Evolutionary conservation across 1,139 yeast genomes (phyloP).

Genomic region (Kluyveromyces marxianus): DNA sequence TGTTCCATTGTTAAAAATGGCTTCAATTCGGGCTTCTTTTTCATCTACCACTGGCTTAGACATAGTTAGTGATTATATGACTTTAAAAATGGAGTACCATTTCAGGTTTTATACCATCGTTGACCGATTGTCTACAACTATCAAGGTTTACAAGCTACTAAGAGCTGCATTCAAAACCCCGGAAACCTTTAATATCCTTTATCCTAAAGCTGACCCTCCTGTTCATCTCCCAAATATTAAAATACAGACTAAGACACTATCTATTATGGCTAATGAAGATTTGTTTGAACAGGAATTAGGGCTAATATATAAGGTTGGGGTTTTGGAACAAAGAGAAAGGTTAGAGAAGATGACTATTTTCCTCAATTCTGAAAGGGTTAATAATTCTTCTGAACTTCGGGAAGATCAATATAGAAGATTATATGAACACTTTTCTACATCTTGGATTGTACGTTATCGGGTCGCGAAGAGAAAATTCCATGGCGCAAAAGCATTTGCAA

Average conservation of each 20-base stretch:
- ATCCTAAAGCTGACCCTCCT: slow-evolving; percentile 40
- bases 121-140: slow-evolving; percentile 56
- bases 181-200: slow-evolving; percentile 32
- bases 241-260: slow-evolving; percentile 41
- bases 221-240: slow-evolving; percentile 46
- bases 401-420: slow-evolving; percentile 12
- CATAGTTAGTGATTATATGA: slow-evolving; percentile 12
- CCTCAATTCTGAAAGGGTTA: background rate
- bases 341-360: slow-evolving; percentile 46
- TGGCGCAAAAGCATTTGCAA: slow-evolving; percentile 20
- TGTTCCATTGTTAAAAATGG: slow-evolving; percentile 18
- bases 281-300: slow-evolving; percentile 77
- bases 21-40: slow-evolving; percentile 10
- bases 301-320: slow-evolving; percentile 64
- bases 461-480: slow-evolving; percentile 39
- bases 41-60: slow-evolving; percentile 2
- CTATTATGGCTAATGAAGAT: slow-evolving; percentile 46
- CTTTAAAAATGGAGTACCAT: slow-evolving; percentile 37
- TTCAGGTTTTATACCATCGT: slow-evolving; percentile 58
- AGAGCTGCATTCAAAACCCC: slow-evolving; percentile 42
- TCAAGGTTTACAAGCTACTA: slow-evolving; percentile 53
- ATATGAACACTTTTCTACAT: slow-evolving; percentile 40
- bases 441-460: slow-evolving; percentile 51
- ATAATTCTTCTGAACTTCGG: background rate
- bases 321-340: slow-evolving; percentile 58